Conservation (phyloP, 768 basidiomycete species). For the Hortiboletus flavorubellus region DNA sequence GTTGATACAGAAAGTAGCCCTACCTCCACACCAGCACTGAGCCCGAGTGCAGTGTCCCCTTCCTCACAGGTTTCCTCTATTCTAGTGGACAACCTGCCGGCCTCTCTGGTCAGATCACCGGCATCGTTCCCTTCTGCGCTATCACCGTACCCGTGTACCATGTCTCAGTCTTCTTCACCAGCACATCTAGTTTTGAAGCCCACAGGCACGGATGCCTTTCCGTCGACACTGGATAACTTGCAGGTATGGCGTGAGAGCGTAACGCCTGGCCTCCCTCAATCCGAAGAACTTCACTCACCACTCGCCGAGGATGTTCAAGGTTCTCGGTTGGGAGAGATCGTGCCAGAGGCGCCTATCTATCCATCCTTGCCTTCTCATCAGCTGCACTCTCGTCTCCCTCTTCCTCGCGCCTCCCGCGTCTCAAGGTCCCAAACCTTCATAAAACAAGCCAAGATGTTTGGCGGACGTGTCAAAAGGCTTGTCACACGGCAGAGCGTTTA, state of each 20-base stretch:
- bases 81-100: conserved; percentile 12
- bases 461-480: conserved; percentile 29
- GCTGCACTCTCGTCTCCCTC: not conserved
- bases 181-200: conserved; percentile 22
- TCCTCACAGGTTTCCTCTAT: conserved; percentile 15
- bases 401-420: not conserved
- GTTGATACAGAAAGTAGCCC: conserved; percentile 19
- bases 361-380: conserved; percentile 9
- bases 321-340: conserved; percentile 5
- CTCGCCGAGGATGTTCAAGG: conserved; percentile 10
- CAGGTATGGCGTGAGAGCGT: conserved; percentile 30
- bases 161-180: conserved; percentile 12
- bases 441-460: conserved; percentile 26
- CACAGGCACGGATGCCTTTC: conserved; percentile 32
- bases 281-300: conserved; percentile 16
- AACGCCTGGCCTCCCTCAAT: conserved; percentile 13
- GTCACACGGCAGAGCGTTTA: conserved; percentile 13
- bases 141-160: conserved; percentile 12
- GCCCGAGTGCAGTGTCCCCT: conserved; percentile 21
- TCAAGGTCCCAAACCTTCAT: conserved; percentile 19
- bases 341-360: conserved; percentile 4
- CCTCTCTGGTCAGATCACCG: conserved; percentile 17
- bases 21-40: conserved; percentile 24
- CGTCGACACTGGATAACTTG: conserved; percentile 27
- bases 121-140: conserved; percentile 10